A percentile compares a stretch with the other conserved stretches of the same genome.
Conservation (phyloP, 768 basidiomycete species). For the Trametes gibbosa region DNA sequence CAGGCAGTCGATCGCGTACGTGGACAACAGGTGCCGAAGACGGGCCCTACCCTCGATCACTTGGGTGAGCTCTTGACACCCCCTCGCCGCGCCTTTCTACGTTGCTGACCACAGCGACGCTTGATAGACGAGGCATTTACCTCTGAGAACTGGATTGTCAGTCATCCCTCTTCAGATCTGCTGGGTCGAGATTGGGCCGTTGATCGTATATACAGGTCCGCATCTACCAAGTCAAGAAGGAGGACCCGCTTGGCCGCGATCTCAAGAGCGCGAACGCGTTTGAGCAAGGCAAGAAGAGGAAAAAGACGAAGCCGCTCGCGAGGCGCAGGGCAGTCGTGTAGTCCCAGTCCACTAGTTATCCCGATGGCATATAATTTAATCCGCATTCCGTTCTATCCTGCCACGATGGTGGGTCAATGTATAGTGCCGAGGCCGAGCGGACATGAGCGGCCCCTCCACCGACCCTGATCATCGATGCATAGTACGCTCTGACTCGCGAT, state of each 20-base stretch:
- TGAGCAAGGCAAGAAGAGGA: conserved; percentile 83
- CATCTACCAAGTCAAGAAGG: conserved; percentile 93
- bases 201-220: conserved; percentile 53
- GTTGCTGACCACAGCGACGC: background rate
- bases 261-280: conserved; percentile 87
- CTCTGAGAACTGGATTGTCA: conserved; percentile 98
- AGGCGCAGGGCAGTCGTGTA: conserved; percentile 51
- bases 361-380: background rate
- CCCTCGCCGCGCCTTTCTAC: background rate
- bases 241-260: conserved; percentile 88
- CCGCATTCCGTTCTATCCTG: background rate
- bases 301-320: conserved; percentile 66
- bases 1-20: conserved; percentile 84
- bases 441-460: too few species aligned
- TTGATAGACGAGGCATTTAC: conserved; percentile 92
- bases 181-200: background rate
- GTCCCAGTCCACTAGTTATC: conserved; percentile 6
- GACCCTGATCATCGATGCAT: too few species aligned
- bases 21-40: conserved; percentile 75
- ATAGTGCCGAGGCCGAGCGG: too few species aligned
- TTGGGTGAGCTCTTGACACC: conserved; percentile 50
- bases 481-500: too few species aligned
- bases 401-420: too few species aligned
- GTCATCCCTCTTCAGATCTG: conserved; percentile 24
- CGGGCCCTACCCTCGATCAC: conserved; percentile 81